Base-by-base conservation (phyloP, 108 stramenopile species). In the Phaeodactylum tricornutum region DNA sequence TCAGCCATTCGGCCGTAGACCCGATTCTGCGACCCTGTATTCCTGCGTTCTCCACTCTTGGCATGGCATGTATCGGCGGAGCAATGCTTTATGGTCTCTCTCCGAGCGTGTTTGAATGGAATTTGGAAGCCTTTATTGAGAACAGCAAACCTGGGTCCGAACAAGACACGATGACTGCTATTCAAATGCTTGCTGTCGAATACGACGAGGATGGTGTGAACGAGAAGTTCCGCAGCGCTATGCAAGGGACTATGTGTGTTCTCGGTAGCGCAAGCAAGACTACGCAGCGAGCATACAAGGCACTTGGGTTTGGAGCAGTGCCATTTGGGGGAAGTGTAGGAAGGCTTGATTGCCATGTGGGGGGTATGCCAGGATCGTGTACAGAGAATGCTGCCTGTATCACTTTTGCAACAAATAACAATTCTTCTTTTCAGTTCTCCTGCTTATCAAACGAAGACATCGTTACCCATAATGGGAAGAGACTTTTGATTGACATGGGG, bases 401-500 rank as follows among this genome's bases (percentile, higher is more conserved):
- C 45, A 68, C 64, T n/a, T 73, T 69, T 43, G 27, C 50, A 21
- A 74, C 74, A 28, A 69, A 77, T 0, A 25, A 43, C 4, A 54
- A 47, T 31, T 52, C 71, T 15, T 74, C 72, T 41, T 91, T 84
- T 61, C 77, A 79, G 50, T 60, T 86, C 22, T 43, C 53, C 28
- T 75, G 79, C 19, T 55, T 77, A 27, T 64, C 66, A 32, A 67
- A 67, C n/a, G 69, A 77, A 11, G 89, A 91, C 54, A 50, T 84
- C 30, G 72, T 91, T 0, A 91, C 89, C 4, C 45, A 86, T 56
- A 91, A 91, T 55, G 89, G 89, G 0, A 35, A 60, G 43, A 47
- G 77, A n/a, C 70, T 91, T 11, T 66, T 53, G n/a, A 40, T 74
- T 14, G 74, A 58, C 12, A 79, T 66, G 68, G 89, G 89, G 7